Percentiles rank a stretch among this genome's conserved stretches.
Conservation (phyloP, 805 yeast species). For the Ogataea paradorogensis region DNA sequence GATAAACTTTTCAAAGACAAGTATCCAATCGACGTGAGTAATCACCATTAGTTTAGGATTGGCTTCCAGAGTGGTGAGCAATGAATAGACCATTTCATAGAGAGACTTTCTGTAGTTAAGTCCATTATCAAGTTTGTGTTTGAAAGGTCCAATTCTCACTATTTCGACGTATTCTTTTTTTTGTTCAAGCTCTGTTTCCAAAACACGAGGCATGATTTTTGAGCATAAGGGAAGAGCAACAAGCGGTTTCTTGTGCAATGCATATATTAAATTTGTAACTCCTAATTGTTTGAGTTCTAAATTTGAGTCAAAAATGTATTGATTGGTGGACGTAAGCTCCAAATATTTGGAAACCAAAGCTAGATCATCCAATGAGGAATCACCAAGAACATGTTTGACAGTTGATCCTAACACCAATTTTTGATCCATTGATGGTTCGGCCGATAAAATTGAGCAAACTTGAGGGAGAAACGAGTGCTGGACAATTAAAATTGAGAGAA, state of each 20-base stretch:
- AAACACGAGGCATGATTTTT: constrained; percentile 47
- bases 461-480: constrained; percentile 12
- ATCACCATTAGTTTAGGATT: constrained; percentile 19
- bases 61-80: constrained; percentile 37
- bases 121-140: constrained; percentile 77
- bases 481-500: constrained; percentile 22
- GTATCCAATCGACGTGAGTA: constrained; percentile 25
- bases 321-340: constrained; percentile 24
- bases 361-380: constrained; percentile 11
- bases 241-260: constrained; percentile 53
- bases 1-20: constrained; percentile 39
- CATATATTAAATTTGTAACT: constrained; percentile 55
- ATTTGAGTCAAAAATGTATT: constrained; percentile 35
- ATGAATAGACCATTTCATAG: constrained; percentile 64
- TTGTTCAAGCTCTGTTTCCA: constrained; percentile 49
- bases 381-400: constrained; percentile 27
- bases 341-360: constrained; percentile 20
- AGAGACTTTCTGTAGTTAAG: constrained; percentile 68
- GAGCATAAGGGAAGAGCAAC: constrained; percentile 45
- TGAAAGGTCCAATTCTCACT: constrained; percentile 84
- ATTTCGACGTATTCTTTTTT: constrained; percentile 56
- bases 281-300: constrained; percentile 60
- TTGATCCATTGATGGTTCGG: constrained; percentile 12
- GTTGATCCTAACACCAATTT: constrained; percentile 29
- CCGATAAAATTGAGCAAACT: constrained; percentile 5